phyloP scores from a whole-genome alignment of 768 basidiomycete species.

The Termitomyces heimii region DNA sequence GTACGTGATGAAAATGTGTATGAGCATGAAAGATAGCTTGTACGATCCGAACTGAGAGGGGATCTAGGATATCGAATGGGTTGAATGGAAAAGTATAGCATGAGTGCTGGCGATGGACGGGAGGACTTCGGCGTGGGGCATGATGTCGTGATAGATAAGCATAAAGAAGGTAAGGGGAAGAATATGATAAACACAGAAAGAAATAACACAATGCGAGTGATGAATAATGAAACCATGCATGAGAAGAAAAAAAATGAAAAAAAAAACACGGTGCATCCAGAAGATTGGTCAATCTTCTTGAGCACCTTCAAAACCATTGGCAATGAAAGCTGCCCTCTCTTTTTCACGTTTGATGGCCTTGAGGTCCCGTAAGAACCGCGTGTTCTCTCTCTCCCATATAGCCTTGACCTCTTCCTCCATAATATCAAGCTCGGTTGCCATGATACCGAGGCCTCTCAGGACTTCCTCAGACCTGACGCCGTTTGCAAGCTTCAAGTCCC shows the following conservation, averaged over 20 bases:
- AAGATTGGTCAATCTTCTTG: slow-evolving; percentile 12
- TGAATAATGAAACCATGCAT: neutral
- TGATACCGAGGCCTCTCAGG: slow-evolving; percentile 61
- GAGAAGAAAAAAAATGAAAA: slow-evolving; percentile 2
- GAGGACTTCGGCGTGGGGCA: slow-evolving; percentile 10
- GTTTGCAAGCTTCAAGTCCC: slow-evolving; percentile 52
- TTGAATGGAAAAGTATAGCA: slow-evolving; percentile 3
- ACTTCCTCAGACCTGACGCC: slow-evolving; percentile 65
- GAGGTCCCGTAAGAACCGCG: slow-evolving; percentile 37
- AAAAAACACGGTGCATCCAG: neutral
- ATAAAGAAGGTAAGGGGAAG: slow-evolving; percentile 7
- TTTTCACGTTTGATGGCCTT: slow-evolving; percentile 23
- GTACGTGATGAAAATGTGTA: slow-evolving; percentile 1
- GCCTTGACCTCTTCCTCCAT: slow-evolving; percentile 45
- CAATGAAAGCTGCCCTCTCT: slow-evolving; percentile 5
- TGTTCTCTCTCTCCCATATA: slow-evolving; percentile 49
- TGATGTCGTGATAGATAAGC: slow-evolving; percentile 12
- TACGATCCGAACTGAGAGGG: slow-evolving; percentile 8
- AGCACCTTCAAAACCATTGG: slow-evolving; percentile 16
- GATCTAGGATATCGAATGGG: slow-evolving; percentile 6
- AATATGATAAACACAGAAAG: slow-evolving; percentile 2
- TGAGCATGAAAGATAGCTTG: slow-evolving; percentile 6
- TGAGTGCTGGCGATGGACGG: neutral
- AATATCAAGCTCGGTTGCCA: slow-evolving; percentile 26
- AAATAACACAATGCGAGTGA: slow-evolving; percentile 6